Base-by-base conservation (phyloP, 805 yeast species). In the Monosporozyma siamensis region DNA sequence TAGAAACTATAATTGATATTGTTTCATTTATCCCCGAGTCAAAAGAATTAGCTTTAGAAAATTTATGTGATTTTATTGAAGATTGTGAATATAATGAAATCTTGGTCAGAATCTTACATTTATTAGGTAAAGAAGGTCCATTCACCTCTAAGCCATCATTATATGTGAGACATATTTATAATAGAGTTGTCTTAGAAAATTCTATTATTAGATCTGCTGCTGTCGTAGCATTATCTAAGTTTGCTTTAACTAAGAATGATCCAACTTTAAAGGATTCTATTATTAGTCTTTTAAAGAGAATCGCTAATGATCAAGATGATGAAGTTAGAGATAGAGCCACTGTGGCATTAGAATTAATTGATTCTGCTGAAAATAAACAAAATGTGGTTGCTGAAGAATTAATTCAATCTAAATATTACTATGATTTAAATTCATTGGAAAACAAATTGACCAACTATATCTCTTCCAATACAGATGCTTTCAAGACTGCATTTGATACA, bases 291-390 rank as follows among this genome's bases (percentile, higher is more conserved):
- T 74, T 92, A 52, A 72, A 73, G 46, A 80, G 97, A 67, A 87
- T 95, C 52, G 74, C 88, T 50, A 83, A 76, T 50, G 98, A 90
- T 64, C 75, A 72, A 36, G 96, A 90, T 62, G 98, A 90, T 65
- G 98, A 90, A 66, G 98, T 92, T 26, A 86, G 98, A 70, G 98
- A 90, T 62, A 80, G 98, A 62, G 97, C 98, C 8, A 83, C 95
- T 2, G 70, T 90, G 52, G 81, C 95, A 2, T 72, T 90, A 57
- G 74, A 77, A 49, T 76, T 88, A 47, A 73, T 85, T 48, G 67
- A 67, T 25, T 59, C 70, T 6, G 58, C 67, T 7, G 59, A 60
- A 25, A 60, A 63, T 40, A 62, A 64, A 17, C 51, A 60, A 17
- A 54, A 51, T 34, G 43, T 50, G 14, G 67, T 71, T 22, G 66